Conservation (phyloP, 306 rosid genomes). For the Prosopis cineraria region DNA sequence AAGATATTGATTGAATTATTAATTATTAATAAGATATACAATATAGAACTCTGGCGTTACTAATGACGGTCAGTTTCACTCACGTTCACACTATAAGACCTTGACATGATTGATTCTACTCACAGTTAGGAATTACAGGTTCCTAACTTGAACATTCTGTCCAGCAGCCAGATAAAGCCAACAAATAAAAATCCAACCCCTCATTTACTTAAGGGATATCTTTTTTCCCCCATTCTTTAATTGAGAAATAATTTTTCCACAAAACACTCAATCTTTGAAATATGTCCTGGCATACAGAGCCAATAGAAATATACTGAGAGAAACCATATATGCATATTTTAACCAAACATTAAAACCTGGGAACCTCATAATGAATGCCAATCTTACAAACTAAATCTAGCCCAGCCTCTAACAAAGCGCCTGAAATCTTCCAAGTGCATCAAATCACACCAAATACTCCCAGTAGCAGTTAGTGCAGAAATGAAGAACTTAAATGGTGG, state of each 20-base stretch:
- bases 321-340: neutral
- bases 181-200: neutral
- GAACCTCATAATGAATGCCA: neutral
- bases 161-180: neutral
- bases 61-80: conserved; percentile 2
- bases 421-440: conserved; percentile 1
- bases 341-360: neutral
- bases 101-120: neutral
- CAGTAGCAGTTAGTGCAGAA: neutral
- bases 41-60: neutral
- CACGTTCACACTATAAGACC: neutral
- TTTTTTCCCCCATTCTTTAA: neutral
- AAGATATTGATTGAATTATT: neutral
- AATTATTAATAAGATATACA: conserved; percentile 21
- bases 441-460: neutral
- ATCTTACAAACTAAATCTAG: neutral
- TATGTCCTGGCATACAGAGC: conserved; percentile 6
- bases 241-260: neutral
- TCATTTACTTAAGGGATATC: neutral
- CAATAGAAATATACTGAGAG: neutral
- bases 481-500: neutral
- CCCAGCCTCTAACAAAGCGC: conserved; percentile 1
- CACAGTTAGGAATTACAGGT: neutral
- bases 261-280: neutral
- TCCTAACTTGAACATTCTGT: neutral